A percentile compares a stretch with the other conserved stretches of the same genome.
Evolutionary conservation across 1,139 yeast species (phyloP).

Genomic region (Saccharomyces hybrid): DNA sequence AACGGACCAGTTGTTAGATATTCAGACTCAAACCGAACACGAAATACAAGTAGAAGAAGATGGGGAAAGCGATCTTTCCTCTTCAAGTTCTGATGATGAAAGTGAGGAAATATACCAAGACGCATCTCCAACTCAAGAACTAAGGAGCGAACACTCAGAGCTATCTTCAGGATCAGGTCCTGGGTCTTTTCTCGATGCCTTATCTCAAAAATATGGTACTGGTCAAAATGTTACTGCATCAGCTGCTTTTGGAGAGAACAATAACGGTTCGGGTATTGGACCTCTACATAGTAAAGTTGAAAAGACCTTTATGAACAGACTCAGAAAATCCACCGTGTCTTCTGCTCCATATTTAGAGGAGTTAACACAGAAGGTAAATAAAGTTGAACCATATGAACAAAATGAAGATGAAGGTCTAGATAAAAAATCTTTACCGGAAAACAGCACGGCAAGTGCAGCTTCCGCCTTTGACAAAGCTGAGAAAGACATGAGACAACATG

Average conservation of each 20-base stretch:
- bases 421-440: not conserved
- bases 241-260: not conserved
- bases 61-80: constrained; percentile 6
- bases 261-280: not conserved
- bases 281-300: constrained; percentile 11
- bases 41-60: not conserved
- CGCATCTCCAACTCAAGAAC: constrained; percentile 1
- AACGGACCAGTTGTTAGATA: constrained; percentile 33
- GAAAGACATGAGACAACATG: not conserved
- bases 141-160: constrained; percentile 7
- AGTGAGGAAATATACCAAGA: constrained; percentile 2
- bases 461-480: not conserved
- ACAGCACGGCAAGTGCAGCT: not conserved
- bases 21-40: constrained; percentile 10
- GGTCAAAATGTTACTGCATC: constrained; percentile 17
- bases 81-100: constrained; percentile 11
- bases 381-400: constrained; percentile 8
- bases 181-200: constrained; percentile 27
- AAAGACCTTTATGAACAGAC: constrained; percentile 27
- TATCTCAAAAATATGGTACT: constrained; percentile 31
- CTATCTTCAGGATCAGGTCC: constrained; percentile 12
- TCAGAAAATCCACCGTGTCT: constrained; percentile 20
- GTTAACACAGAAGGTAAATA: constrained; percentile 44
- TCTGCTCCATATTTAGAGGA: constrained; percentile 46
- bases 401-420: not conserved